A percentile compares a stretch with the other conserved stretches of the same genome.
phyloP scores from a whole-genome alignment of 371 early-diverging fungal species.

The Mucor mucedo region DNA sequence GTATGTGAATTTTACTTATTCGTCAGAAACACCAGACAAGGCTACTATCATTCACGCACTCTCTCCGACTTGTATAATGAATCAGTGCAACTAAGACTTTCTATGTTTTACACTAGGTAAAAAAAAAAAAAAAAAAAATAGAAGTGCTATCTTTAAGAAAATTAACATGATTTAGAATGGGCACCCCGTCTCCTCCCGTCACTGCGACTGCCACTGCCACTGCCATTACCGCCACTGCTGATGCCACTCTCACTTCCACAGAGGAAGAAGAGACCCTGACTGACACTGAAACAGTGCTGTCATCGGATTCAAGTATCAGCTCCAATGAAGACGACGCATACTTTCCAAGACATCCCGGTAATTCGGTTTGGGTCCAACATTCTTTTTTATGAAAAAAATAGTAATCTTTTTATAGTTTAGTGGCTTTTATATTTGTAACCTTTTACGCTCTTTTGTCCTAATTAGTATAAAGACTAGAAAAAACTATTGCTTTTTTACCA shows the following conservation, averaged over 20 bases:
- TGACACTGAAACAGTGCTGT: no score
- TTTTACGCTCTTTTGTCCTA: neutral
- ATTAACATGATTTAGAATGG: conserved; percentile 32
- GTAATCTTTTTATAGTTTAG: neutral
- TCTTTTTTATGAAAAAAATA: conserved; percentile 6
- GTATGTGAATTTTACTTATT: conserved; percentile 93
- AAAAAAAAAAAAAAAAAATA: conserved; percentile 3
- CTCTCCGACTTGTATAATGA: conserved; percentile 84
- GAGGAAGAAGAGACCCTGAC: neutral
- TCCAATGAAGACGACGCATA: conserved; percentile 8
- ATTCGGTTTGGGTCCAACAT: conserved; percentile 28
- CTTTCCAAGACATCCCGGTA: conserved; percentile 24
- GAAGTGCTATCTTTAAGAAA: neutral
- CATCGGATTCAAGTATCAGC: neutral
- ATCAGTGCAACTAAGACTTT: conserved; percentile 77
- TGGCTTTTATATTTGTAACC: neutral
- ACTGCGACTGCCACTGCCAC: neutral
- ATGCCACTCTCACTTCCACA: neutral
- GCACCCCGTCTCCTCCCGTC: conserved; percentile 34
- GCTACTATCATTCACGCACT: conserved; percentile 75
- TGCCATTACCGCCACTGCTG: neutral
- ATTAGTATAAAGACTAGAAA: conserved; percentile 5
- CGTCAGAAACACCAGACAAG: conserved; percentile 85
- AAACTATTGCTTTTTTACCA: neutral
- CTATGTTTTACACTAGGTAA: conserved; percentile 86